Conservation (phyloP, 768 basidiomycete genomes). For the Coprinopsis marcescibilis region DNA sequence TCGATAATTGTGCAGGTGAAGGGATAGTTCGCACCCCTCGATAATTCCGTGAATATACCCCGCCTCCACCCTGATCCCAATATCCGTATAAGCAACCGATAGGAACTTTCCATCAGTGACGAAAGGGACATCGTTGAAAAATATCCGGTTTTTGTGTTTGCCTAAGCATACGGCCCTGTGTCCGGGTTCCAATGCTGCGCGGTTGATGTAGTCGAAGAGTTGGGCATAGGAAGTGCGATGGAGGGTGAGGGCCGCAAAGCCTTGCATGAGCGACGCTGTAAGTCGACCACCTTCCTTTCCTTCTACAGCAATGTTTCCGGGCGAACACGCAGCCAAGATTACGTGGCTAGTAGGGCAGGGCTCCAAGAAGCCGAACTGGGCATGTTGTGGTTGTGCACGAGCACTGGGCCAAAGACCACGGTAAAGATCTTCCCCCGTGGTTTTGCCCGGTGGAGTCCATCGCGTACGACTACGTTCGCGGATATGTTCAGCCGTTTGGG, state of each 20-base stretch:
- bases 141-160: conserved; percentile 36
- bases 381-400: conserved; percentile 29
- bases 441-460: conserved; percentile 56
- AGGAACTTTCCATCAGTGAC: conserved; percentile 41
- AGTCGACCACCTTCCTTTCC: conserved; percentile 60
- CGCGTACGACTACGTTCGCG: conserved; percentile 45
- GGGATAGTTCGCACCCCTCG: conserved; percentile 55
- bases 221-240: conserved; percentile 48
- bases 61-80: conserved; percentile 42
- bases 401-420: conserved; percentile 49
- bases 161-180: conserved; percentile 52
- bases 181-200: conserved; percentile 12
- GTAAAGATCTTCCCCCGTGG: conserved; percentile 48
- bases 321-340: conserved; percentile 51
- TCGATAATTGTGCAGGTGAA: conserved; percentile 58
- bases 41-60: conserved; percentile 60
- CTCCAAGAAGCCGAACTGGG: conserved; percentile 41
- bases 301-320: conserved; percentile 52
- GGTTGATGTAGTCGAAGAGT: conserved; percentile 39
- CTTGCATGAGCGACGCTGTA: conserved; percentile 48
- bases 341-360: conserved; percentile 37
- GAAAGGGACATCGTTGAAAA: conserved; percentile 58
- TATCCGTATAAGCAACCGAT: conserved; percentile 34
- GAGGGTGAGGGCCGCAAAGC: conserved; percentile 39
- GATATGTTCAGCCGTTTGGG: conserved; percentile 30